phyloP scores from a whole-genome alignment of 31 red algal genomes.

The Asparagopsis taxiformis region DNA sequence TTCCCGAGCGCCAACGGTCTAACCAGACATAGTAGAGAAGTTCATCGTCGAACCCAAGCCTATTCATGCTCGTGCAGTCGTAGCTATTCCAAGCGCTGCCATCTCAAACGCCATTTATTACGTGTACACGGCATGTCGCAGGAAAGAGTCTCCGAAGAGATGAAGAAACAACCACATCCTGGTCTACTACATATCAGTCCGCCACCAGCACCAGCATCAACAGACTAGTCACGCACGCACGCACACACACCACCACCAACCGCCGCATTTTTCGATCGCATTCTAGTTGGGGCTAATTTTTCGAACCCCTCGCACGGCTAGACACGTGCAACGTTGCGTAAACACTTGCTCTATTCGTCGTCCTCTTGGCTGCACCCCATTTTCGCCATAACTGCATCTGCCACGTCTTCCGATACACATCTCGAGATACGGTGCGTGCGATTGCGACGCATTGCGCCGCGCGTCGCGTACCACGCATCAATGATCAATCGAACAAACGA shows the following conservation, averaged over 20 bases:
- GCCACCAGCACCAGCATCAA: conserved; percentile 4
- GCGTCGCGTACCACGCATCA: too few relatives aligned
- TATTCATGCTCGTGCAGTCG: conserved; percentile 42
- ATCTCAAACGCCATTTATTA: conserved; percentile 49
- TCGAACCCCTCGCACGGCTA: too few relatives aligned
- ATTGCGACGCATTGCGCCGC: too few relatives aligned
- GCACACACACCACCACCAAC: not conserved
- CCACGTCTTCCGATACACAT: too few relatives aligned
- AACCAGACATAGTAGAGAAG: conserved; percentile 32
- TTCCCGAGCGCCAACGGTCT: conserved; percentile 44
- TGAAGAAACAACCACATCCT: conserved; percentile 63
- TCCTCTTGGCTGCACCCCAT: too few relatives aligned
- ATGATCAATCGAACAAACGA: too few relatives aligned
- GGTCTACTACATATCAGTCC: conserved; percentile 12
- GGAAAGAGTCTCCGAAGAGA: conserved; percentile 41
- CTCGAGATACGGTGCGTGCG: too few relatives aligned
- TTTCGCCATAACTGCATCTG: too few relatives aligned
- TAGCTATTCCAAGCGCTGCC: conserved; percentile 24
- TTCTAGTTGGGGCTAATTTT: too few relatives aligned
- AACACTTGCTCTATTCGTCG: too few relatives aligned
- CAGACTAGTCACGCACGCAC: not conserved
- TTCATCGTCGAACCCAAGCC: conserved; percentile 18
- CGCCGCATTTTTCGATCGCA: not conserved
- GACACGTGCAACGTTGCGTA: too few relatives aligned
- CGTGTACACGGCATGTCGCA: conserved; percentile 40